phyloP scores from a whole-genome alignment of 768 basidiomycete genomes.

The Sarcomyxa edulis region DNA sequence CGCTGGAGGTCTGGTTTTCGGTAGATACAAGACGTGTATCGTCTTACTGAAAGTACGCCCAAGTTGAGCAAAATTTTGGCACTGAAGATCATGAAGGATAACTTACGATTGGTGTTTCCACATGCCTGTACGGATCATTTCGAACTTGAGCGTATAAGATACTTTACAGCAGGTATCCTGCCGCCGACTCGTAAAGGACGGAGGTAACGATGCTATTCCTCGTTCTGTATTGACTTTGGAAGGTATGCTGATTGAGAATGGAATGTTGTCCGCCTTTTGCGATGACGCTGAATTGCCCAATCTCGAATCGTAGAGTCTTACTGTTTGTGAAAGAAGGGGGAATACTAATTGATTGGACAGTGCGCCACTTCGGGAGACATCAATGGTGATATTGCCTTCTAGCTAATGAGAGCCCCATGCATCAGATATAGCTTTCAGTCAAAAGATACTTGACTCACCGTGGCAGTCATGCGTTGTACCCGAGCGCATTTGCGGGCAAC shows the following conservation, averaged over 20 bases:
- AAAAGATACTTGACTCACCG: conserved; percentile 19
- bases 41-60: conserved; percentile 14
- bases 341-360: conserved; percentile 18
- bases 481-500: too few relatives aligned
- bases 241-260: conserved; percentile 36
- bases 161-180: conserved; percentile 26
- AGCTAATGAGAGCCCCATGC: conserved; percentile 29
- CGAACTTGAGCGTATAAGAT: conserved; percentile 29
- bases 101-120: conserved; percentile 34
- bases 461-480: conserved; percentile 30
- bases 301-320: conserved; percentile 20
- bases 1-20: conserved; percentile 31
- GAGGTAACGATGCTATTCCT: conserved; percentile 25
- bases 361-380: conserved; percentile 22
- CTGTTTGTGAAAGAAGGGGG: conserved; percentile 20
- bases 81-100: not conserved
- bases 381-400: conserved; percentile 28
- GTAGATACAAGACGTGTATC: conserved; percentile 37
- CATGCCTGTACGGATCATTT: conserved; percentile 31
- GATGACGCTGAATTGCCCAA: conserved; percentile 10
- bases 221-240: conserved; percentile 21
- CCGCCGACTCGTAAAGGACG: conserved; percentile 26
- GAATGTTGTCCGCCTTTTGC: conserved; percentile 20
- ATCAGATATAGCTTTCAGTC: not conserved
- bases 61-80: not conserved